Percentiles rank a stretch among this genome's conserved stretches.
Conservation (phyloP, 129 eudicot species). For the Apium graveolens region DNA sequence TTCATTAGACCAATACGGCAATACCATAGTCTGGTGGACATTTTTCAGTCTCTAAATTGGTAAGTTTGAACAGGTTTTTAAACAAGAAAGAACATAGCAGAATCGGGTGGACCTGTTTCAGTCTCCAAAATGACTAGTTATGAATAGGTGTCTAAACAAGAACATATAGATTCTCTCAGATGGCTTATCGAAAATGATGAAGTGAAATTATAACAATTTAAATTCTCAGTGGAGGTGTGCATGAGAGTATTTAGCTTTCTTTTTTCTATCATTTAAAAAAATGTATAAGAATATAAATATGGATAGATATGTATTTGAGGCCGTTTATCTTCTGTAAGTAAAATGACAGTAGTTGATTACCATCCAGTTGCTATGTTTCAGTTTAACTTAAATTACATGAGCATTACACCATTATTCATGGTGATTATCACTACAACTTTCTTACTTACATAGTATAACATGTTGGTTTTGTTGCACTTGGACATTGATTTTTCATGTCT, state of each 20-base stretch:
- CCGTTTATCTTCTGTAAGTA: background rate
- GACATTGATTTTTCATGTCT: background rate
- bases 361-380: background rate
- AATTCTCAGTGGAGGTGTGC: background rate
- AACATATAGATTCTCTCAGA: background rate
- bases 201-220: background rate
- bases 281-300: background rate
- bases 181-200: background rate
- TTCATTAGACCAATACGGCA: background rate
- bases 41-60: background rate
- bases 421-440: background rate
- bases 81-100: background rate
- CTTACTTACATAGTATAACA: background rate
- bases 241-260: background rate
- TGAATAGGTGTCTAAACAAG: background rate
- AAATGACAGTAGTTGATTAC: background rate
- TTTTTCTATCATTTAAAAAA: background rate
- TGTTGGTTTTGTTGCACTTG: background rate
- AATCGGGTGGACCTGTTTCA: background rate
- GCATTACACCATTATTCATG: background rate
- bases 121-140: background rate
- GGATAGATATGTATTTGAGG: background rate
- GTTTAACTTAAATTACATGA: background rate
- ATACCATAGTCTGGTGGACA: background rate
- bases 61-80: background rate